These are phyloP conservation scores for Pyracantha coccinea DNA, from an alignment of 331 rosid species.

Conservation along the genomic window DNA sequence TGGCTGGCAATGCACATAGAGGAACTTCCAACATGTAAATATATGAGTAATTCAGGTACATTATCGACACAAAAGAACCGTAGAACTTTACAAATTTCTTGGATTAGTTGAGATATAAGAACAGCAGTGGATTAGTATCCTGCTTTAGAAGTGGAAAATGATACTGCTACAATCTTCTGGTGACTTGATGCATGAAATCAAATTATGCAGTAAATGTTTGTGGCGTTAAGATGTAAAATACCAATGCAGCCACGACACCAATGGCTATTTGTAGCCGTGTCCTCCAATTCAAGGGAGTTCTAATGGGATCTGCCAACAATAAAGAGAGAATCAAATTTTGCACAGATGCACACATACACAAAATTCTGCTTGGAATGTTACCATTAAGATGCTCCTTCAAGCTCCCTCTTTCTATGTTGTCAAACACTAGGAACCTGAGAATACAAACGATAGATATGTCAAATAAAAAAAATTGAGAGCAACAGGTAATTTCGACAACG, in stretches of 20 bases:
- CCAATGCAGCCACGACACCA: slow-evolving; percentile 83
- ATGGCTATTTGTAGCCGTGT: slow-evolving; percentile 72
- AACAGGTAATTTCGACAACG: background rate
- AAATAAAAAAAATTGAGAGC: background rate
- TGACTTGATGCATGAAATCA: background rate
- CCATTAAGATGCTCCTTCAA: slow-evolving; percentile 89
- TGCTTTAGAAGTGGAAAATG: background rate
- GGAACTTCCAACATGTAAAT: background rate
- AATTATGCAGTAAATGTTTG: background rate
- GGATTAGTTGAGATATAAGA: background rate
- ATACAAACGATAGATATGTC: background rate
- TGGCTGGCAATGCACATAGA: background rate
- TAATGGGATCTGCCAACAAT: slow-evolving; percentile 61
- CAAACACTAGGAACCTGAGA: slow-evolving; percentile 72
- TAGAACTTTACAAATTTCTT: background rate
- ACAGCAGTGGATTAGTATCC: slow-evolving; percentile 3
- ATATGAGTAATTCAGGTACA: background rate
- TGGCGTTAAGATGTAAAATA: slow-evolving; percentile 19
- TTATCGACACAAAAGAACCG: background rate
- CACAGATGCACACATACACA: background rate
- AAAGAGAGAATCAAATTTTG: slow-evolving; percentile 9
- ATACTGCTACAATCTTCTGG: background rate
- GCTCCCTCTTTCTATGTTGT: slow-evolving; percentile 78
- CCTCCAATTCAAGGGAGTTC: slow-evolving; percentile 88
- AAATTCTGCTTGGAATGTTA: slow-evolving; percentile 18